Percentiles rank a stretch among this genome's conserved stretches.
Evolutionary conservation across 495 filamentous ascomycete genomes (phyloP).

Genomic region (Staphylotrichum tortipilum): DNA sequence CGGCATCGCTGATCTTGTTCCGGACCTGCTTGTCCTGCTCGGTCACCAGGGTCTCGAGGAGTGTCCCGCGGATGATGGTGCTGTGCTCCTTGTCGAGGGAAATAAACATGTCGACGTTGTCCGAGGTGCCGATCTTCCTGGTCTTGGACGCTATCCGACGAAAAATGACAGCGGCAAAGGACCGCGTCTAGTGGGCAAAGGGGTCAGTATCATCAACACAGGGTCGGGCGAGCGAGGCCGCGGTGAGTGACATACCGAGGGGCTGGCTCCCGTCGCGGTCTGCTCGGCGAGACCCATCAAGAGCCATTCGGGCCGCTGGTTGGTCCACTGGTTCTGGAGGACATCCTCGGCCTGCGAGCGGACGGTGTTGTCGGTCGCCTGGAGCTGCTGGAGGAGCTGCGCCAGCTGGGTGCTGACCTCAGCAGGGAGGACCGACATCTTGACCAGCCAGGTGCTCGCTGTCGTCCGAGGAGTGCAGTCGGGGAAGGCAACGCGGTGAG

Average conservation of each 20-base stretch:
- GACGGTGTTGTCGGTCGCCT: conserved; percentile 80
- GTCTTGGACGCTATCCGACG: conserved; percentile 84
- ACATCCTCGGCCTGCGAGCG: conserved; percentile 82
- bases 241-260: conserved; percentile 48
- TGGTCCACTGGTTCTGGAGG: conserved; percentile 81
- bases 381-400: conserved; percentile 76
- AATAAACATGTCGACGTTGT: conserved; percentile 74
- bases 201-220: neutral
- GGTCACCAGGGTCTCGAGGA: conserved; percentile 63
- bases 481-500: too few relatives aligned
- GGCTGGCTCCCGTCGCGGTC: conserved; percentile 56
- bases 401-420: conserved; percentile 74
- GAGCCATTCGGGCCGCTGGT: conserved; percentile 68
- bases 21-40: conserved; percentile 65
- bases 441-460: too few relatives aligned
- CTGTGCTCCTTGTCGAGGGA: conserved; percentile 62
- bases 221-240: conserved; percentile 1
- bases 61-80: conserved; percentile 66
- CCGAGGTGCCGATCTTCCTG: conserved; percentile 62
- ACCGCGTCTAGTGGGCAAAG: conserved; percentile 52
- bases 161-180: conserved; percentile 91
- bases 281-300: conserved; percentile 93
- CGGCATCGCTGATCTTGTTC: conserved; percentile 93
- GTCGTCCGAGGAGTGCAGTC: too few relatives aligned
- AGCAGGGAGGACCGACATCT: conserved; percentile 79